These are phyloP conservation scores for Porogramme epimiltina DNA, from an alignment of 1,284 basidiomycete species.

Conservation along the genomic window DNA sequence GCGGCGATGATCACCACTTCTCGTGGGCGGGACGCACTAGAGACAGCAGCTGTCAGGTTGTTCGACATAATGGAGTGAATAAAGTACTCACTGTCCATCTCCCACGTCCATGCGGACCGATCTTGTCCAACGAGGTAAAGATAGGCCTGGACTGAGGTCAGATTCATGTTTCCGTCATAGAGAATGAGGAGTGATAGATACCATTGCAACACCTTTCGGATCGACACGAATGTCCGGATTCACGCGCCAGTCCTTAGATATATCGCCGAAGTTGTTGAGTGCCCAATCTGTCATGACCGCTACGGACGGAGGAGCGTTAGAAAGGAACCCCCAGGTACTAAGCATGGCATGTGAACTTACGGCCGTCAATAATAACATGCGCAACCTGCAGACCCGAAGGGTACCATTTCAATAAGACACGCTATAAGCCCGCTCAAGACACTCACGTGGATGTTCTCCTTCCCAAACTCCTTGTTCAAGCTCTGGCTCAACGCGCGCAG, in stretches of 20 bases:
- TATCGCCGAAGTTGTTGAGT: background rate
- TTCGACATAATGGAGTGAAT: background rate
- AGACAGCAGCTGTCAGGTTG: background rate
- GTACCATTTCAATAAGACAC: background rate
- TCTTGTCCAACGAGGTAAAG: constrained; percentile 46
- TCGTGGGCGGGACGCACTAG: constrained; percentile 40
- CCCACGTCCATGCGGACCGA: constrained; percentile 51
- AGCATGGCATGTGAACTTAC: constrained; percentile 17
- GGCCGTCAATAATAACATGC: constrained; percentile 56
- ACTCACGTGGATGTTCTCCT: constrained; percentile 75
- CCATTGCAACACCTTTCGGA: constrained; percentile 69
- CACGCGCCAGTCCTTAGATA: constrained; percentile 27
- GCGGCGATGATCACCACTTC: constrained; percentile 24
- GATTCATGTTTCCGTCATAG: background rate
- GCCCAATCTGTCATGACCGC: background rate
- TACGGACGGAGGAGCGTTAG: background rate
- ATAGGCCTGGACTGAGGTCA: constrained; percentile 35
- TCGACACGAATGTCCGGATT: constrained; percentile 52
- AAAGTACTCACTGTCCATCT: constrained; percentile 43
- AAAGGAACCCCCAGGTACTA: background rate
- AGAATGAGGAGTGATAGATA: constrained; percentile 37
- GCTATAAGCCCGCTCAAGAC: background rate
- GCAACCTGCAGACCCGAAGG: constrained; percentile 43
- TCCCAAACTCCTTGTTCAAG: constrained; percentile 78
- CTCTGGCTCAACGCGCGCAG: constrained; percentile 72